phyloP scores from a whole-genome alignment of 257 asterid genomes.

The Solanum neorickii region DNA sequence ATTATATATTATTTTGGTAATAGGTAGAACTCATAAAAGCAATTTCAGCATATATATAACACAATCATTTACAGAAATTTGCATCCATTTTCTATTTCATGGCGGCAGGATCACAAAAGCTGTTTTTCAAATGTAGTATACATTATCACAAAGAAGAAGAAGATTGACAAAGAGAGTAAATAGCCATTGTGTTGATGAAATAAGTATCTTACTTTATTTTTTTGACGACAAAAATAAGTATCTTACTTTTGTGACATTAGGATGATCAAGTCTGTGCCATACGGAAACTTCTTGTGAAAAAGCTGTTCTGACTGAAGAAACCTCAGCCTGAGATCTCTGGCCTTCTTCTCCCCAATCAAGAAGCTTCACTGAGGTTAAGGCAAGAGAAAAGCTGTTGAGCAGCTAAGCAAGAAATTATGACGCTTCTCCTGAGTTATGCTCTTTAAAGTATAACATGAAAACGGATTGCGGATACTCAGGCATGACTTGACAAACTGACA shows the following conservation, averaged over 20 bases:
- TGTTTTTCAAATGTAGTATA: not conserved
- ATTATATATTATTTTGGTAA: not conserved
- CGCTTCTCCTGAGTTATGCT: not conserved
- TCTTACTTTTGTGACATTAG: constrained; percentile 77
- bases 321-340: constrained; percentile 46
- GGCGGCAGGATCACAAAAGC: not conserved
- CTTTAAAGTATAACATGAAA: not conserved
- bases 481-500: not conserved
- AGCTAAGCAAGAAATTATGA: not conserved
- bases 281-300: constrained; percentile 81
- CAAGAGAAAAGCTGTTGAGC: not conserved
- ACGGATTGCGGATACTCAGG: not conserved
- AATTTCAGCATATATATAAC: not conserved
- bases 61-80: not conserved
- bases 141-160: not conserved
- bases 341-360: constrained; percentile 93
- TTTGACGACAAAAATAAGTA: not conserved
- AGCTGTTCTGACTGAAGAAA: constrained; percentile 58
- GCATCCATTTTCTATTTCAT: not conserved
- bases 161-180: not conserved
- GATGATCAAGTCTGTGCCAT: constrained; percentile 90
- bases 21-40: not conserved
- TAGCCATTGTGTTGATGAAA: not conserved
- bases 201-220: constrained; percentile 31
- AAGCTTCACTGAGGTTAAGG: constrained; percentile 48